Evolutionary conservation across 257 asterid species (phyloP), one percentile per base, ranked within the genome.

Genomic region (Ocimum tenuiflorum): DNA sequence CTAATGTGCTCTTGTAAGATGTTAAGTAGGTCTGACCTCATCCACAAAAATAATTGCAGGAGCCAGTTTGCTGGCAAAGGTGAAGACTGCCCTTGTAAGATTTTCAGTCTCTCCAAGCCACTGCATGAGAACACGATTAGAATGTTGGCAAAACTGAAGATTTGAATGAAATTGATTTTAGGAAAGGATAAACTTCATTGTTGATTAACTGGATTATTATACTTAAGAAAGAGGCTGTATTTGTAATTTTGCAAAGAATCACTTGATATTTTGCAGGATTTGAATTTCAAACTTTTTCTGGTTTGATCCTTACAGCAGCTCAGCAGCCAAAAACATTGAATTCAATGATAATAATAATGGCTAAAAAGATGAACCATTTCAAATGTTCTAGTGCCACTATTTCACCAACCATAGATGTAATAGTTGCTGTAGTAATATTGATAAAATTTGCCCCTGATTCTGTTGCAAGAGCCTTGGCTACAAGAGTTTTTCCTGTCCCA

Each of bases 401-500:
- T 7, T 36, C 12, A 36, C 43, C 43, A 8, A 36, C 43, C 43
- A 0, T 38, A 38, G 13, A 8, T 38, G 43, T 38, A 38, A 38
- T 8, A 38, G 43, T 9, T 38, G 43, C 42, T 7, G 42, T 36
- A 0, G 42, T 0, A 38, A 38, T 7, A 38, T 9, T 38, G 43
- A 38, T 38, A n/a, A 38, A 9, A 38, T 38, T 38, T 8, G 43
- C 43, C 13, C 43, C 43, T 9, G n/a, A 10, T 38, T 38, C 43
- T 0, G 43, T 38, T 38, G 43, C 43, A 8, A 38, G n/a, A 2
- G 43, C 43, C 43, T 38, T 38, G 3, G 43, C n/a, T 6, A 31
- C 36, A 31, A 91, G 96, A 46, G 98, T 89, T 80, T 91, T 91
- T 60, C 98, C 97, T 23, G 97, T 91, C 61, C 98, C 98, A n/a